Base-by-base conservation (phyloP, 2,329 filamentous ascomycete genomes). In the Chaetomiaceae sp. region DNA sequence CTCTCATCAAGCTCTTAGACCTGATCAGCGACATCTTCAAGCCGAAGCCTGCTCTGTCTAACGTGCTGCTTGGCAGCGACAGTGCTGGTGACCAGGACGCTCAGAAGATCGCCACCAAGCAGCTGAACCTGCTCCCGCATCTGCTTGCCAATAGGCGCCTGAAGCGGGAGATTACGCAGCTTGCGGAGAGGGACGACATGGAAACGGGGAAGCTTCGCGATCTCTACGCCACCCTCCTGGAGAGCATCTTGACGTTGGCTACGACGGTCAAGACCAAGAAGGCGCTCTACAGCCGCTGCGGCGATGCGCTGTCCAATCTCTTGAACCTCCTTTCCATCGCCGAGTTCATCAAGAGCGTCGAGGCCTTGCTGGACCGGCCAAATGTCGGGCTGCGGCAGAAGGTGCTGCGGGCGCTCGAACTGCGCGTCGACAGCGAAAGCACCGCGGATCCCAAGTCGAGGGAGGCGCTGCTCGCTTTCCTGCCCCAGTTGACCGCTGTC, bases 271-370 rank as follows among this genome's bases (percentile, higher is more conserved):
- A 81, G 66, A 60, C 69, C 23, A 73, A 77, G 60, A 78, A 81
- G 65, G 63, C 66, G 33, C 68, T 85, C 9, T 78, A 83, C 61
- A 71, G 63, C 61, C 75, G 76, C 44, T 83, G 80, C 62, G 85
- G 86, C 34, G 81, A 87, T 50, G 80, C 89, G 1, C 76, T 97
- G 42, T 83, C 87, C 16, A 86, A 86, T 55, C 73, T 95, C n/a
- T 77, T 99, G 44, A 86, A 88, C 56, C 79, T 96, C 6, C 76
- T 96, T 37, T 92, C 91, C 0, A 90, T 92, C 3, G 78, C 83
- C 46, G 89, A 96, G 68, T 93, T 97, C 67, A 83, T 97, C 66
- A 88, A 89, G 65, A 87, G 90, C 9, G 86, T 95, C 35, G 88
- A 95, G 64, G 81, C 83, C 23, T 76, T 99, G 25, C 81, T 97